Percentiles rank a stretch among this genome's conserved stretches.
Evolutionary conservation across 2,329 filamentous ascomycete species (phyloP).

Genomic region (Plectosphaerella sp.): DNA sequence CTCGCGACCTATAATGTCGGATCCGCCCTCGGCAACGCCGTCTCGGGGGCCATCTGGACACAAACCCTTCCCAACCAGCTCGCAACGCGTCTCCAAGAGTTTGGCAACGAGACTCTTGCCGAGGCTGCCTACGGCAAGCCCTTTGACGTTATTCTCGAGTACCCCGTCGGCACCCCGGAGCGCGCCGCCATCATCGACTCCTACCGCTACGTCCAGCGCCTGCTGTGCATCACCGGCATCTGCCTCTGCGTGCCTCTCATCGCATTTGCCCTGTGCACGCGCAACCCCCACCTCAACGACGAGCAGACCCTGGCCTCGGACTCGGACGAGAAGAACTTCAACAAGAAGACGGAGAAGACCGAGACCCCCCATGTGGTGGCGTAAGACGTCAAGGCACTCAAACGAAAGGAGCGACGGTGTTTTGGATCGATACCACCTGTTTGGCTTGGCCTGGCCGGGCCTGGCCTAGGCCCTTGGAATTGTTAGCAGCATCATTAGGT

Average conservation of each 20-base stretch:
- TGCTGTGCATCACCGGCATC: slow-evolving; percentile 44
- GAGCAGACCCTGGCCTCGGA: slow-evolving; percentile 36
- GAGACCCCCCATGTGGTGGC: neutral
- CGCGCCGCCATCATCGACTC: slow-evolving; percentile 35
- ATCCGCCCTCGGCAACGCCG: slow-evolving; percentile 53
- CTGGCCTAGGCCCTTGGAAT: too few relatives aligned
- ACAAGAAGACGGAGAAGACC: neutral
- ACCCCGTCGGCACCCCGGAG: slow-evolving; percentile 37
- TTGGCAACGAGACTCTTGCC: slow-evolving; percentile 34
- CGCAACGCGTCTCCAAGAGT: slow-evolving; percentile 11
- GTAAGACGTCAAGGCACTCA: too few relatives aligned
- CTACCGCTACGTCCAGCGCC: slow-evolving; percentile 41
- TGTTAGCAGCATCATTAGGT: too few relatives aligned
- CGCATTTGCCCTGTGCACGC: slow-evolving; percentile 32
- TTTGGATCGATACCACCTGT: neutral
- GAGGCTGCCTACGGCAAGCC: slow-evolving; percentile 27
- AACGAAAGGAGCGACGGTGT: too few relatives aligned
- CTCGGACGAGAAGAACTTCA: neutral
- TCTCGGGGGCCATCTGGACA: slow-evolving; percentile 60
- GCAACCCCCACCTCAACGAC: slow-evolving; percentile 41
- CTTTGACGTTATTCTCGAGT: slow-evolving; percentile 25
- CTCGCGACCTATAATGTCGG: slow-evolving; percentile 61
- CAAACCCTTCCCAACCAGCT: slow-evolving; percentile 49
- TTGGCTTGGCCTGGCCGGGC: neutral
- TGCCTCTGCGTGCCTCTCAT: slow-evolving; percentile 44